Evolutionary conservation across 2,329 filamentous ascomycete species (phyloP).

Genomic region (Ciborinia camelliae): DNA sequence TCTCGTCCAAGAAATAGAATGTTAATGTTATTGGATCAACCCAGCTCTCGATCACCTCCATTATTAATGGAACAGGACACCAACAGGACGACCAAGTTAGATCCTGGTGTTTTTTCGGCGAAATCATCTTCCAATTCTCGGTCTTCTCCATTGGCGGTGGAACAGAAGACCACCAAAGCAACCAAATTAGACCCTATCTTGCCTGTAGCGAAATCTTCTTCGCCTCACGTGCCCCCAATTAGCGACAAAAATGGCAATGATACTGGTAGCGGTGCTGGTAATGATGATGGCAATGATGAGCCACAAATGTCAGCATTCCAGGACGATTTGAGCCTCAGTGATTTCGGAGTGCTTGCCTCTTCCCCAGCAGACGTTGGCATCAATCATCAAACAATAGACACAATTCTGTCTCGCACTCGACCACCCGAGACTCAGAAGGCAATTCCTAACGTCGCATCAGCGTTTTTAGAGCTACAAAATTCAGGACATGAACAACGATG

Average conservation of each 20-base stretch:
- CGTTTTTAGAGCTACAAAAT: background rate
- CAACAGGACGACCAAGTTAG: background rate
- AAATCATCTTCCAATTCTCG: background rate
- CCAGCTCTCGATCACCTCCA: constrained; percentile 21
- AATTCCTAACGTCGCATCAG: background rate
- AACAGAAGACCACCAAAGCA: background rate
- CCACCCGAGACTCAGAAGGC: background rate
- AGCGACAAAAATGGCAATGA: background rate
- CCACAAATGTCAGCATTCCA: background rate
- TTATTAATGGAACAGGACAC: background rate
- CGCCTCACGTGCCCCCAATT: background rate
- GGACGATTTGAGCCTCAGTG: background rate
- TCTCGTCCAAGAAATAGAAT: constrained; percentile 32
- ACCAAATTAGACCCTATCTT: background rate
- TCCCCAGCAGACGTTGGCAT: constrained; percentile 24
- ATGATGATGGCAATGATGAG: background rate
- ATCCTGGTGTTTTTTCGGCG: background rate
- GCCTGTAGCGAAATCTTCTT: background rate
- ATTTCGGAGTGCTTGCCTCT: constrained; percentile 21
- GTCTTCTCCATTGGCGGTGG: background rate
- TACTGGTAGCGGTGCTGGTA: background rate
- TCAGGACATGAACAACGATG: background rate
- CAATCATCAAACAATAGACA: constrained; percentile 27
- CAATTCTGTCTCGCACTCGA: constrained; percentile 23
- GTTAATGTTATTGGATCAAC: constrained; percentile 35